These are phyloP conservation scores for Crassisporium funariophilum DNA, from an alignment of 768 basidiomycete genomes.

Conservation along the genomic window DNA sequence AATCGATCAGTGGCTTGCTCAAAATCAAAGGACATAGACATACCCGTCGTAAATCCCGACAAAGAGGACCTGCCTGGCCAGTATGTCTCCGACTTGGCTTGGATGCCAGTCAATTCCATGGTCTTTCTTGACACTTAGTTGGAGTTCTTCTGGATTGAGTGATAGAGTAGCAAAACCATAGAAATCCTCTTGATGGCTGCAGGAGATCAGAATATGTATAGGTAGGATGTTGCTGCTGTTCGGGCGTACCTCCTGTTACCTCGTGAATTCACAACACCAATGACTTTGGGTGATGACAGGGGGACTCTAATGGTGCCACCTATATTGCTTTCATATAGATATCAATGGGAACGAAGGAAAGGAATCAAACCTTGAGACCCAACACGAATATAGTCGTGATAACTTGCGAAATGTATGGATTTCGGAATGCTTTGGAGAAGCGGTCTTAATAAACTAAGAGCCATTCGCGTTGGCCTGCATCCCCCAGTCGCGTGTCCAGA, in stretches of 20 bases:
- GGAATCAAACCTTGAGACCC: slow-evolving; percentile 33
- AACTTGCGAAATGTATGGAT: slow-evolving; percentile 31
- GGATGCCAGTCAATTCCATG: slow-evolving; percentile 78
- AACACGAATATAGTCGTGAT: slow-evolving; percentile 76
- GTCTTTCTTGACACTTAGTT: slow-evolving; percentile 58
- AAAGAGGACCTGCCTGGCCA: slow-evolving; percentile 79
- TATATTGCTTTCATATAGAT: slow-evolving; percentile 26
- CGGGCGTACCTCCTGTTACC: slow-evolving; percentile 66
- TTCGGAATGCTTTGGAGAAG: slow-evolving; percentile 13
- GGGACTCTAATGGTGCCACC: slow-evolving; percentile 71
- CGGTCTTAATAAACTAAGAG: slow-evolving; percentile 21
- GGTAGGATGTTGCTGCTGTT: background rate
- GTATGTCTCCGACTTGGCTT: slow-evolving; percentile 46
- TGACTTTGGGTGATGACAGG: slow-evolving; percentile 73
- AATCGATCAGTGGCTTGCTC: slow-evolving; percentile 7
- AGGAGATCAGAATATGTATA: slow-evolving; percentile 10
- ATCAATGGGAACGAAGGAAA: background rate
- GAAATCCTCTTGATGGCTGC: slow-evolving; percentile 90
- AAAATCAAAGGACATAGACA: slow-evolving; percentile 21
- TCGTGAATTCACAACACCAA: slow-evolving; percentile 74
- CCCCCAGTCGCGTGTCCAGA: slow-evolving; percentile 12
- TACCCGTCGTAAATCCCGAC: slow-evolving; percentile 94
- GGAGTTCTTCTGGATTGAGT: slow-evolving; percentile 75
- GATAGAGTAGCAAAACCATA: slow-evolving; percentile 76
- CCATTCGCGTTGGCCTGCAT: slow-evolving; percentile 27